A percentile compares a stretch with the other conserved stretches of the same genome.
Evolutionary conservation across 441 rosid genomes (phyloP).

Genomic region (Croton setiger): DNA sequence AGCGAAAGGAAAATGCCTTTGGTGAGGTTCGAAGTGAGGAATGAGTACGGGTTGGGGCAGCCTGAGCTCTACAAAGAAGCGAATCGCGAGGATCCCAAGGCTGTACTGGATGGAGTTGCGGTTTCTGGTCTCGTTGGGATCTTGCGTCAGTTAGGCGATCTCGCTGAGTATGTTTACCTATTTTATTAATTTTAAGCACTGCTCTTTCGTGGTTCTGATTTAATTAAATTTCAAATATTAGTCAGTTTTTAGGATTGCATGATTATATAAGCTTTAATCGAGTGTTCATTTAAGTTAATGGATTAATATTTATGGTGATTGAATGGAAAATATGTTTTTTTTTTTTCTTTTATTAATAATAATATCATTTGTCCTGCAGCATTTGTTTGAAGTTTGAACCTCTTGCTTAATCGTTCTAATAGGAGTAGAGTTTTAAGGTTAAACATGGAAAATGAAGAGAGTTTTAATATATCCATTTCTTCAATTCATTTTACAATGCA

Average conservation of each 20-base stretch:
- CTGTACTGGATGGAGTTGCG: slow-evolving; percentile 72
- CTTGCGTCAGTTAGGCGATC: slow-evolving; percentile 98
- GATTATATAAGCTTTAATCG: background rate
- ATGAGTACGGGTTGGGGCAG: slow-evolving; percentile 68
- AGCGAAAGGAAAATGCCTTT: slow-evolving; percentile 56
- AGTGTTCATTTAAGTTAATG: background rate
- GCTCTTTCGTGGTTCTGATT: background rate
- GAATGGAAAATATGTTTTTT: background rate
- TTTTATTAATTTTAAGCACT: background rate
- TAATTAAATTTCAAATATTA: slow-evolving; percentile 4
- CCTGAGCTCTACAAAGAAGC: slow-evolving; percentile 59
- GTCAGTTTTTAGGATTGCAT: background rate
- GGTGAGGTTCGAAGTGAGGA: slow-evolving; percentile 71
- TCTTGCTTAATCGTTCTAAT: background rate
- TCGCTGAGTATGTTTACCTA: slow-evolving; percentile 66
- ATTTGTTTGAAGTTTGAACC: no score
- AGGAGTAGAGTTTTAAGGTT: background rate
- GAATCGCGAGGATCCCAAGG: slow-evolving; percentile 77
- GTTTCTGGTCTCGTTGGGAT: slow-evolving; percentile 96
- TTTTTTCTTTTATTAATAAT: background rate
- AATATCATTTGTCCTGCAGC: background rate
- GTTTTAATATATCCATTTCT: background rate
- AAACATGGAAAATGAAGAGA: background rate
- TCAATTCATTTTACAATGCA: background rate
- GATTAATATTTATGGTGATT: background rate